Evolutionary conservation across 2,329 filamentous ascomycete genomes (phyloP).

Genomic region (Aureobasidium sp.): DNA sequence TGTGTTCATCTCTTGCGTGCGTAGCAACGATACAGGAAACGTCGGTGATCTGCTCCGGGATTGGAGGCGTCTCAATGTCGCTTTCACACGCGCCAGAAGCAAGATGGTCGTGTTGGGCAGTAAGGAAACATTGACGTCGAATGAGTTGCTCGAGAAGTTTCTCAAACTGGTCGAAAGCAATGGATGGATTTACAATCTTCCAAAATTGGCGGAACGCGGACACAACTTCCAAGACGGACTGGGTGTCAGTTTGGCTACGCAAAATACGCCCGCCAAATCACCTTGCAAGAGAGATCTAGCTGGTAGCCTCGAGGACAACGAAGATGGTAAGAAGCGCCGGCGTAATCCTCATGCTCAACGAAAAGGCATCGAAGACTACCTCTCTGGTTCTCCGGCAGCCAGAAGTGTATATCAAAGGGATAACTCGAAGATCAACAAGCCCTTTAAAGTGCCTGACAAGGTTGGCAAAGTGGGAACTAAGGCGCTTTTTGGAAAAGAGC

Average conservation of each 20-base stretch:
- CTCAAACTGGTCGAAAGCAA: constrained; percentile 67
- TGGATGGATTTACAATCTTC: constrained; percentile 54
- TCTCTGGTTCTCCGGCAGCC: not conserved
- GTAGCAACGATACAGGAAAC: constrained; percentile 69
- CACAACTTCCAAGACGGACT: not conserved
- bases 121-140: constrained; percentile 59
- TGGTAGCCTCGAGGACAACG: not conserved
- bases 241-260: not conserved
- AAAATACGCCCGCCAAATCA: not conserved
- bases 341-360: constrained; percentile 5
- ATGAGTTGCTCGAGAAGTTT: constrained; percentile 70
- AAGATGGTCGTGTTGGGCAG: constrained; percentile 88
- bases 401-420: not conserved
- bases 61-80: constrained; percentile 90
- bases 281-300: not conserved
- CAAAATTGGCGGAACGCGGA: not conserved
- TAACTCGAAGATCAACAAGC: not conserved
- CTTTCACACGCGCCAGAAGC: constrained; percentile 83
- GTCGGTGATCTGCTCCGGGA: constrained; percentile 92
- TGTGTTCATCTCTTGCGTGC: constrained; percentile 76
- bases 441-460: constrained; percentile 44
- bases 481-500: constrained; percentile 41
- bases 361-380: constrained; percentile 1
- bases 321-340: not conserved
- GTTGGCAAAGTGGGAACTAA: constrained; percentile 48